Conservation (phyloP, 306 rosid genomes). For the Sechiopsis laciniata region DNA sequence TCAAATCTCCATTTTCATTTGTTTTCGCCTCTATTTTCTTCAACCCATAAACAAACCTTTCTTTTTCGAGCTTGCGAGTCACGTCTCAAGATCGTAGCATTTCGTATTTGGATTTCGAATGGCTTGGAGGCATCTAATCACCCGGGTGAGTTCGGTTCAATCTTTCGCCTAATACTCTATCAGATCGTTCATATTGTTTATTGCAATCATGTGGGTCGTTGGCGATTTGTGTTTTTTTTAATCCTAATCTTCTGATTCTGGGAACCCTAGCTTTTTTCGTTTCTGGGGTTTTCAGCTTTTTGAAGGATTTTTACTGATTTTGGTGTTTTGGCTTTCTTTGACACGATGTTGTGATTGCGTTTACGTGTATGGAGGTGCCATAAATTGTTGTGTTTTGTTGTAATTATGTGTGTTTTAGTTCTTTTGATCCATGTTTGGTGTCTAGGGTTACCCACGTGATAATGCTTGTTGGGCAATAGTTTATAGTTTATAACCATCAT, state of each 20-base stretch:
- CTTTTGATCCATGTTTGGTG: not conserved
- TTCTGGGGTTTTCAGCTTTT: not conserved
- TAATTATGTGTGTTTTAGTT: not conserved
- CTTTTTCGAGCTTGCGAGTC: not conserved
- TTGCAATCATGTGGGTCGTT: not conserved
- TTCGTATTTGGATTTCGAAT: slow-evolving; percentile 26
- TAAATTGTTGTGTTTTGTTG: not conserved
- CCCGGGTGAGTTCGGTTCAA: slow-evolving; percentile 44
- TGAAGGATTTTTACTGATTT: not conserved
- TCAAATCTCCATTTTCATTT: slow-evolving; percentile 10
- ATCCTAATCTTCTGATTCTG: slow-evolving; percentile 11
- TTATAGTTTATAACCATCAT: no score
- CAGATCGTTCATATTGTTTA: not conserved
- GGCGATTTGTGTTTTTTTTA: not conserved
- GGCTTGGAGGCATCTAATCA: slow-evolving; percentile 63
- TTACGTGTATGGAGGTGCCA: not conserved
- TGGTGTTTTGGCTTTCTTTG: slow-evolving; percentile 3
- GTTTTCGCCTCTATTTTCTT: slow-evolving; percentile 8
- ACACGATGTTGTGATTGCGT: not conserved
- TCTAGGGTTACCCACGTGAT: not conserved
- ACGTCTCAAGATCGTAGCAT: not conserved
- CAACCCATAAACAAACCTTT: not conserved
- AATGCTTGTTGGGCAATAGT: not conserved
- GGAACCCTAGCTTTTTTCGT: slow-evolving; percentile 35
- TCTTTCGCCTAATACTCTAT: not conserved